Base-by-base conservation (phyloP, 352 stramenopile species). In the Phytophthora pinifolia region DNA sequence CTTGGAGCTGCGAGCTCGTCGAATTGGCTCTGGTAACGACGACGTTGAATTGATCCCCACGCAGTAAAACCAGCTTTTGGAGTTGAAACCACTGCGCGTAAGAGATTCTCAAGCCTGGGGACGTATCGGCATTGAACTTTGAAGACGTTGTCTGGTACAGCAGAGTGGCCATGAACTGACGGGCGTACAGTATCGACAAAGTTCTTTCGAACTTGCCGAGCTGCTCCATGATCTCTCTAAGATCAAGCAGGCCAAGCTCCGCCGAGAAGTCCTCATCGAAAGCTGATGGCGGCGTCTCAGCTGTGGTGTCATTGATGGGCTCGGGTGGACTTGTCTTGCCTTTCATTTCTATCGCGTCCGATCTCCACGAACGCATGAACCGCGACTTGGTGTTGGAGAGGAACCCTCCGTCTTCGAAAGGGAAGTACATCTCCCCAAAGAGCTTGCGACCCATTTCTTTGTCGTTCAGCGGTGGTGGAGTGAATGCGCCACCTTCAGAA, bases 361-460 rank as follows among this genome's bases (percentile, higher is more conserved):
- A 9, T 45, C 53, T 55, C 74, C 74, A 83, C 4, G 54, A 50
- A 0, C 25, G 35, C 42, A 83, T 52, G 20, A 79, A 82, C 5
- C 46, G 62, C 0, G 60, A 49, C 12, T 63, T 68, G 0, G 51
- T 75, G 41, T 87, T 92, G 0, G 79, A 89, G 0, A 75, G 46
- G 33, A 76, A 91, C 0, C 84, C 84, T 20, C 84, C 80, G 18
- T 92, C 81, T 65, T 94, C 80, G 44, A 94, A 87, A 6, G 84
- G 84, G 22, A 92, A 94, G 31, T 94, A 92, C 75, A 88, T 91
- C 46, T 94, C 84, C 1, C 76, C 84, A 73, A 94, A 94, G 3
- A 91, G 65, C 54, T 91, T 92, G 14, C 84, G 72, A 1, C 70
- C 82, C 73, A 78, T 91, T 60, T 94, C 84, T 57, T 91, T 91